phyloP scores from a whole-genome alignment of 1,284 basidiomycete genomes.

The Gomphus bonarii region DNA sequence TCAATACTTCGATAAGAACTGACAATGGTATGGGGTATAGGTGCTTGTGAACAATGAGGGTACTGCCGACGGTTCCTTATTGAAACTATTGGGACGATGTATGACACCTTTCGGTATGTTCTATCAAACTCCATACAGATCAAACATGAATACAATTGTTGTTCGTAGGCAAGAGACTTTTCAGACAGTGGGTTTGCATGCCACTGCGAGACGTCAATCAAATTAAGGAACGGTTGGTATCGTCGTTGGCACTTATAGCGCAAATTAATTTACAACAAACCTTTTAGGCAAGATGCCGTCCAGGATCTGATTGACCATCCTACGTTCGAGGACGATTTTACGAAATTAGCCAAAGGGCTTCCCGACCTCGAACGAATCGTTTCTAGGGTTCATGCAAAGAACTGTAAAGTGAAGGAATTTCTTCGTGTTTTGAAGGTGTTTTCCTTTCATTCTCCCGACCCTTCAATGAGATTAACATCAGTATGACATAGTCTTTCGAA shows the following conservation, averaged over 20 bases:
- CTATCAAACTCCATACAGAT: slow-evolving; percentile 1
- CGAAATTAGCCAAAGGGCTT: slow-evolving; percentile 63
- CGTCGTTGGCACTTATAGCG: slow-evolving; percentile 1
- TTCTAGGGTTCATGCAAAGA: slow-evolving; percentile 87
- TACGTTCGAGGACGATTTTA: slow-evolving; percentile 69
- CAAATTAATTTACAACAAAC: slow-evolving; percentile 9
- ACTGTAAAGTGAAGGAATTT: slow-evolving; percentile 80
- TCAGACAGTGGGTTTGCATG: slow-evolving; percentile 90
- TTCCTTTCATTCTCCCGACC: background rate
- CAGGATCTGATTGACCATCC: slow-evolving; percentile 76
- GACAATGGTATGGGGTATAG: slow-evolving; percentile 24
- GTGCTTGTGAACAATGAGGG: slow-evolving; percentile 88
- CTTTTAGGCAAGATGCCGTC: slow-evolving; percentile 76
- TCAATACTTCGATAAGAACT: background rate
- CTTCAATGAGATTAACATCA: background rate
- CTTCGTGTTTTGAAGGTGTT: slow-evolving; percentile 67
- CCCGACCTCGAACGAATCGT: slow-evolving; percentile 92
- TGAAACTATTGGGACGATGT: slow-evolving; percentile 78
- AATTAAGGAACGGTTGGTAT: slow-evolving; percentile 73
- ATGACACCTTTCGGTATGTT: slow-evolving; percentile 77
- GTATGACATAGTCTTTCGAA: slow-evolving; percentile 55
- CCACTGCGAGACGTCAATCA: slow-evolving; percentile 72
- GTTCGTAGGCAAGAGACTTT: slow-evolving; percentile 71
- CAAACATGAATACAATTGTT: slow-evolving; percentile 3
- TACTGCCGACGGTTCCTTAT: slow-evolving; percentile 77